Evolutionary conservation across 257 asterid species (phyloP), one percentile per base, ranked within the genome.

Genomic region (Asclepias syriaca): DNA sequence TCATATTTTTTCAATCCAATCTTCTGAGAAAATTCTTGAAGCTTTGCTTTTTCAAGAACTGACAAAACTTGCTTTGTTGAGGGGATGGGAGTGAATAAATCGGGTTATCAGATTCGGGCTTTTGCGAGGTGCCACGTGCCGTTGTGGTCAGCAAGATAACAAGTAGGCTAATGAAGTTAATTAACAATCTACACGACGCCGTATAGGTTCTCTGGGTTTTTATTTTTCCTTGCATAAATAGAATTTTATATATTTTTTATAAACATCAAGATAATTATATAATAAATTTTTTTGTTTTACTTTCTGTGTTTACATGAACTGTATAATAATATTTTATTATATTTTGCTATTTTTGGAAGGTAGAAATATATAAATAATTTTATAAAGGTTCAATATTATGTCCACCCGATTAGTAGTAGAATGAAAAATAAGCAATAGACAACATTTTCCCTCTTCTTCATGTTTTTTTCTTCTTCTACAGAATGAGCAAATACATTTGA

Each of bases 51-150:
- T 24, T 40, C 68, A 63, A n/a, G 27, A 11, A 50, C 60, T 39
- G 53, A 43, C 48, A 43, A 57, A 34, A 57, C 63, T 16, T 18
- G 53, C 10, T 11, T 4, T 18, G 63, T 6, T 6, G 24, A 8
- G 18, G 48, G 1, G 24, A 61, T 37, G 53, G 59, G 34, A 29
- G 34, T 2, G 34, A 29, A 29, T 8, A 43, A 43, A 11, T 10
- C 3, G n/a, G 37, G 64, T 55, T 57, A 68, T 64, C 50, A n/a
- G 34, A 73, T n/a, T 72, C 45, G 74, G 49, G 69, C 63, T 48
- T 59, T 45, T 37, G 71, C n/a, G 18, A 55, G 29, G n/a, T 66
- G 81, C 81, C 81, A 72, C 77, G 77, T 77, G 66, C 21, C 27
- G 39, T 43, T 29, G 40, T 45, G 2, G 14, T 3, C 53, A 9